Evolutionary conservation across 495 filamentous ascomycete genomes (phyloP), one percentile per base, ranked within the genome.

Genomic region (Aspergillus diversus): DNA sequence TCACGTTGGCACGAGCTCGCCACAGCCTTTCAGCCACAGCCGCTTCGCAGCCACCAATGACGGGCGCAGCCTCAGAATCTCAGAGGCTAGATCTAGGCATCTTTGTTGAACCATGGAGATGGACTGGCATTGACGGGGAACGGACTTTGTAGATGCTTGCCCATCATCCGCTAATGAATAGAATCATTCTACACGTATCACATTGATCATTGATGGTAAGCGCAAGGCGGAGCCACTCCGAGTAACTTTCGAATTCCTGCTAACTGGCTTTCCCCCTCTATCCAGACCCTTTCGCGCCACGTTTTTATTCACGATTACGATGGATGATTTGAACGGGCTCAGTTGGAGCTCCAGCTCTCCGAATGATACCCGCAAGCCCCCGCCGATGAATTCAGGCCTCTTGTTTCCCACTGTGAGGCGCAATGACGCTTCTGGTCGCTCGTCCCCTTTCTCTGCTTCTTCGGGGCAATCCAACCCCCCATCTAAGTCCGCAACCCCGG

Each of bases 391-490:
- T 67, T 79, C 84, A 52, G 75, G 81, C 42, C 75, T 83, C 47
- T 75, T 83, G 61, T 91, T 88, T 67, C 83, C 87, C 39, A 75
- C 80, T 49, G 73, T 90, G 57, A 84, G 83, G 46, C 87, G 63
- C 42, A 71, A 66, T 87, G 63, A 87, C 78, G 82, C 75, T 68
- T 90, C 89, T 33, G 88, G 89, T 57, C 84, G 84, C 64, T 88
- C 88, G 16, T 92, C 89, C 8, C 89, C 90, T 5, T 74, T 89
- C 32, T 84, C 87, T 33, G 67, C 81, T 8, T 80, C 86, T 62
- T 80, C 81, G 27, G 81, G 83, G 57, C 77, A 81, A 12, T 77
- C 77, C 66, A 72, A 72, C 66, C 75, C 73, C 33, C 80, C 81
- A 17, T 81, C 86, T 1, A 86, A 87, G 66, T 68, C 84, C 5